These are phyloP conservation scores for Hypoxylon cercidicola DNA, from an alignment of 495 filamentous ascomycete genomes.

Conservation along the genomic window DNA sequence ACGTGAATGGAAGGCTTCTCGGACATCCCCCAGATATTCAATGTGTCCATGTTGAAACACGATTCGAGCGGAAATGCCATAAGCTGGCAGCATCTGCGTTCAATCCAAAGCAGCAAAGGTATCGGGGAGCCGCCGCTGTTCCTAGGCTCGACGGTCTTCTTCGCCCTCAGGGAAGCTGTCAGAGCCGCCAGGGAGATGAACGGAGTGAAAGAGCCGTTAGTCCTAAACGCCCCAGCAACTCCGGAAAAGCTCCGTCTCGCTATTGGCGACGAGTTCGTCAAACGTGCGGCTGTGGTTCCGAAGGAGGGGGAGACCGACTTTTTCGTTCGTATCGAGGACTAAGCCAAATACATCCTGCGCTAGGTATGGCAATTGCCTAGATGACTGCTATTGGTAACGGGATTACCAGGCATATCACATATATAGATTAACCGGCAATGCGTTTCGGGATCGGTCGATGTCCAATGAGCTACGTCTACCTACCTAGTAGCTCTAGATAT, in stretches of 20 bases:
- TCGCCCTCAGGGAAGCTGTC: conserved; percentile 77
- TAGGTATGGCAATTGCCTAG: too few species aligned
- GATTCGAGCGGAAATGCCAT: conserved; percentile 68
- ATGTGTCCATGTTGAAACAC: conserved; percentile 73
- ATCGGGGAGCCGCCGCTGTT: conserved; percentile 86
- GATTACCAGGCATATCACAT: too few species aligned
- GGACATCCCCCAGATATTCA: conserved; percentile 86
- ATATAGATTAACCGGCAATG: too few species aligned
- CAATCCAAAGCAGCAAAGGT: conserved; percentile 79
- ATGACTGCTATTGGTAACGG: too few species aligned
- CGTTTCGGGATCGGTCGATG: too few species aligned
- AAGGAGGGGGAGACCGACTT: conserved; percentile 83
- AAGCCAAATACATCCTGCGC: neutral
- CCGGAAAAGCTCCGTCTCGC: conserved; percentile 77
- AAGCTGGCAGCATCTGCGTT: conserved; percentile 83
- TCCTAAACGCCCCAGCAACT: conserved; percentile 71
- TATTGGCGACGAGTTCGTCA: conserved; percentile 78
- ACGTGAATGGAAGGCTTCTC: conserved; percentile 61
- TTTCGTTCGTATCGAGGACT: conserved; percentile 57
- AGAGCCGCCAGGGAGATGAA: conserved; percentile 72
- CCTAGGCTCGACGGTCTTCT: conserved; percentile 84
- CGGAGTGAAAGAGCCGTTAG: conserved; percentile 61
- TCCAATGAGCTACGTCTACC: too few species aligned
- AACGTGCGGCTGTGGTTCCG: conserved; percentile 69
- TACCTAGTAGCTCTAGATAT: too few species aligned